phyloP scores from a whole-genome alignment of 73 alveolate genomes.

The Uronychia setigera region DNA sequence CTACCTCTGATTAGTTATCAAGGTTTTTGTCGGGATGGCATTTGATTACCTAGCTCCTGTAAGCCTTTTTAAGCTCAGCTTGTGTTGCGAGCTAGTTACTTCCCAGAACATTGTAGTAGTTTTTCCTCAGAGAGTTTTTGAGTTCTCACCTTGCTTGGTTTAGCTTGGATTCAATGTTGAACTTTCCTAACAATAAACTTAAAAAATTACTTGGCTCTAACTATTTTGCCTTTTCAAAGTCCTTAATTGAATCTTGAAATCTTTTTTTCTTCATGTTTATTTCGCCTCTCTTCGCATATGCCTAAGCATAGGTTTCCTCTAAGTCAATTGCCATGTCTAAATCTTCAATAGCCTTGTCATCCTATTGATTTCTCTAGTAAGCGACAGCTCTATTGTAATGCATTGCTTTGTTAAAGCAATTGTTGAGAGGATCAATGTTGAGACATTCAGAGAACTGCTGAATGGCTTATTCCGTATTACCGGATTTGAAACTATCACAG shows the following conservation, averaged over 20 bases:
- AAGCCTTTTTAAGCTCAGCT: not conserved
- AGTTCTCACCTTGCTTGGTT: not conserved
- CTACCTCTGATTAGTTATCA: not conserved
- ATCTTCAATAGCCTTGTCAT: not conserved
- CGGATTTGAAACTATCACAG: not conserved
- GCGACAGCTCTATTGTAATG: not conserved
- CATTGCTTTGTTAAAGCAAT: not conserved
- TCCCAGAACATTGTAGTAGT: not conserved
- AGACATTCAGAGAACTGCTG: not conserved
- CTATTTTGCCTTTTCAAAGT: not conserved
- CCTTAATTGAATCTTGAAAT: not conserved
- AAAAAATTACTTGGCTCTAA: not conserved
- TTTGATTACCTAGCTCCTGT: not conserved
- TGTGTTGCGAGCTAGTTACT: not conserved
- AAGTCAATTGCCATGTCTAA: not conserved
- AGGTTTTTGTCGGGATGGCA: not conserved
- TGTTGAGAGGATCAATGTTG: not conserved
- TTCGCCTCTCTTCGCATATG: not conserved
- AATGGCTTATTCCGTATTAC: not conserved
- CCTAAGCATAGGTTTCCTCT: not conserved
- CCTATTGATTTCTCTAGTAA: not conserved
- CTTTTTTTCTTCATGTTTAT: not conserved
- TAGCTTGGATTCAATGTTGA: not conserved
- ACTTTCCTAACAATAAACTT: no score
- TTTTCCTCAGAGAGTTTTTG: not conserved